Percentiles rank a stretch among this genome's conserved stretches.
phyloP scores from a whole-genome alignment of 257 asterid species.

The Rubia yunnanensis region DNA sequence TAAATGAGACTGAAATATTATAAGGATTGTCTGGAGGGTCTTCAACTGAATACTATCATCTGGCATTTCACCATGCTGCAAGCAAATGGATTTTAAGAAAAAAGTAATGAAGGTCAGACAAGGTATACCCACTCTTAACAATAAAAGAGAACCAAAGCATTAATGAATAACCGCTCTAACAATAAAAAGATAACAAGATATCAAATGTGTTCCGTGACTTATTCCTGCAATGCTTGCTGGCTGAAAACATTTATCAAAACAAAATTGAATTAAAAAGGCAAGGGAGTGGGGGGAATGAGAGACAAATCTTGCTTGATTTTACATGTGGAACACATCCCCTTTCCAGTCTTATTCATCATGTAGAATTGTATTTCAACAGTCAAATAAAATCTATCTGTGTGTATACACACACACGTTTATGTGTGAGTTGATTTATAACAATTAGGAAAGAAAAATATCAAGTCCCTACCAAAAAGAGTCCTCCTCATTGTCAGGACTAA shows the following conservation, averaged over 20 bases:
- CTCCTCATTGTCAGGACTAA: no score
- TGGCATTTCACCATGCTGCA: slow-evolving; percentile 92
- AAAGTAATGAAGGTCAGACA: neutral
- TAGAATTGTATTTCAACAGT: neutral
- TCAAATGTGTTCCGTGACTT: neutral
- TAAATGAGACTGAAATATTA: slow-evolving; percentile 80
- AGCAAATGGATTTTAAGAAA: slow-evolving; percentile 12
- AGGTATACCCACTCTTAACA: neutral
- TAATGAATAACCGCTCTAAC: neutral
- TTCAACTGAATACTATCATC: slow-evolving; percentile 89
- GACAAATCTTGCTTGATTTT: no score
- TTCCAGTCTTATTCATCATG: neutral
- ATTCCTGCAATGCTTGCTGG: neutral
- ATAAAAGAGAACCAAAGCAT: neutral
- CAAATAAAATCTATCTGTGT: neutral
- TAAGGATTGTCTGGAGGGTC: slow-evolving; percentile 87
- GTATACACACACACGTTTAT: no score
- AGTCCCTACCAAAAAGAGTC: no score
- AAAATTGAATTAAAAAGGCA: neutral
- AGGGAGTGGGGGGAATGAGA: no score
- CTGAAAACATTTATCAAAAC: neutral
- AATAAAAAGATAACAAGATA: neutral
- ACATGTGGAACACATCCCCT: no score
- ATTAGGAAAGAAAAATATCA: no score
- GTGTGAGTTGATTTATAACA: no score